These are phyloP conservation scores for Flagelloscypha sp. DNA, from an alignment of 768 basidiomycete genomes.

Conservation along the genomic window DNA sequence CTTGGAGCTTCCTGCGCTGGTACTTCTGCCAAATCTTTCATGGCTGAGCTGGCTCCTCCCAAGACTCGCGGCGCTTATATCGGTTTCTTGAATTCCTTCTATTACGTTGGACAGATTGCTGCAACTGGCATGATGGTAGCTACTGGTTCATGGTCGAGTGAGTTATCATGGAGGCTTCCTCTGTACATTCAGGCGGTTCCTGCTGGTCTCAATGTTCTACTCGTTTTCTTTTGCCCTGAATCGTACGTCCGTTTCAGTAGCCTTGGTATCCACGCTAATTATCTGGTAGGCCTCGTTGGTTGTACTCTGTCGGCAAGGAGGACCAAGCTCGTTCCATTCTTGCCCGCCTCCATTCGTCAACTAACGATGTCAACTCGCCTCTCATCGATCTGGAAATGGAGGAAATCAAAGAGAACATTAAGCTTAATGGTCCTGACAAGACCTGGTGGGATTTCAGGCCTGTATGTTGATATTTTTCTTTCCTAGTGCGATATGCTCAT, in stretches of 20 bases:
- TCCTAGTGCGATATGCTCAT: constrained; percentile 46
- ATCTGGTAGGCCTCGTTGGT: constrained; percentile 38
- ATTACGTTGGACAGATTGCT: constrained; percentile 45
- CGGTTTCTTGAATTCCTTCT: constrained; percentile 46
- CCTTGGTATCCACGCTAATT: background rate
- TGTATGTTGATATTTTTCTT: background rate
- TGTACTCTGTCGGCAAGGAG: constrained; percentile 37
- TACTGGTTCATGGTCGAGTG: constrained; percentile 32
- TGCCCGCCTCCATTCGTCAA: constrained; percentile 40
- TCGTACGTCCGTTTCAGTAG: constrained; percentile 23
- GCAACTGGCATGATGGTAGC: constrained; percentile 51
- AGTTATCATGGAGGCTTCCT: constrained; percentile 42
- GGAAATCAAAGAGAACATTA: constrained; percentile 45
- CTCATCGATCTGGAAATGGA: constrained; percentile 42
- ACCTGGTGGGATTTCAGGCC: background rate
- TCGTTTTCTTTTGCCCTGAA: constrained; percentile 41
- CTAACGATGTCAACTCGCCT: constrained; percentile 37
- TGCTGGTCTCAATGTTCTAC: constrained; percentile 37
- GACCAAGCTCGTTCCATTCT: constrained; percentile 36
- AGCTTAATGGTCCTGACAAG: constrained; percentile 36
- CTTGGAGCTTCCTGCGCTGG: constrained; percentile 36
- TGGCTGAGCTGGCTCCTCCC: constrained; percentile 43
- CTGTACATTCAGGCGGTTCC: constrained; percentile 44
- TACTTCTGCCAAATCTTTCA: constrained; percentile 41
- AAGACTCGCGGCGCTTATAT: constrained; percentile 41